Percentiles rank a stretch among this genome's conserved stretches.
phyloP scores from a whole-genome alignment of 202 grass and related monocot genomes.

The Saccharum hybrid region DNA sequence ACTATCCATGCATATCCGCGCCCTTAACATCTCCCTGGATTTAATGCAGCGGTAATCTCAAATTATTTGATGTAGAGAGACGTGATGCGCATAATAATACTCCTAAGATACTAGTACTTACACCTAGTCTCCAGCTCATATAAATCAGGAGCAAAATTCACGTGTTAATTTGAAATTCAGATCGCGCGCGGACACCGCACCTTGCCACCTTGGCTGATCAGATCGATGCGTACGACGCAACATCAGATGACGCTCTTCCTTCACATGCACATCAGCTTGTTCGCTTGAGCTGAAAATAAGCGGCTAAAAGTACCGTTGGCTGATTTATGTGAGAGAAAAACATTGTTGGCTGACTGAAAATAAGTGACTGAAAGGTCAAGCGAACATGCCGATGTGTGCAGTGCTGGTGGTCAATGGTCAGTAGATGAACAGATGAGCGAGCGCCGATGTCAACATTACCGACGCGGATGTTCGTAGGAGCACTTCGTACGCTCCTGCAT shows the following conservation, averaged over 20 bases:
- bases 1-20: neutral
- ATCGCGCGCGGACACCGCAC: neutral
- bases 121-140: neutral
- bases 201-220: too few species aligned
- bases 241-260: neutral
- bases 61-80: neutral
- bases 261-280: neutral
- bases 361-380: too few species aligned
- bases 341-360: too few species aligned
- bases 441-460: too few species aligned
- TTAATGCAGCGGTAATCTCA: neutral
- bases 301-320: too few species aligned
- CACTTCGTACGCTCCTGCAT: too few species aligned
- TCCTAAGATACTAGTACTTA: neutral
- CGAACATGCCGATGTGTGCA: neutral
- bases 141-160: neutral
- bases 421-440: neutral
- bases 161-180: neutral
- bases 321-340: too few species aligned
- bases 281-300: too few species aligned
- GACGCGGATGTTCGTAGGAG: too few species aligned
- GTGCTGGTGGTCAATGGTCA: neutral
- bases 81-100: neutral
- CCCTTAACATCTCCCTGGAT: neutral
- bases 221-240: too few species aligned